Conservation (phyloP, 2,329 filamentous ascomycete genomes). For the Alternaria alternata region DNA sequence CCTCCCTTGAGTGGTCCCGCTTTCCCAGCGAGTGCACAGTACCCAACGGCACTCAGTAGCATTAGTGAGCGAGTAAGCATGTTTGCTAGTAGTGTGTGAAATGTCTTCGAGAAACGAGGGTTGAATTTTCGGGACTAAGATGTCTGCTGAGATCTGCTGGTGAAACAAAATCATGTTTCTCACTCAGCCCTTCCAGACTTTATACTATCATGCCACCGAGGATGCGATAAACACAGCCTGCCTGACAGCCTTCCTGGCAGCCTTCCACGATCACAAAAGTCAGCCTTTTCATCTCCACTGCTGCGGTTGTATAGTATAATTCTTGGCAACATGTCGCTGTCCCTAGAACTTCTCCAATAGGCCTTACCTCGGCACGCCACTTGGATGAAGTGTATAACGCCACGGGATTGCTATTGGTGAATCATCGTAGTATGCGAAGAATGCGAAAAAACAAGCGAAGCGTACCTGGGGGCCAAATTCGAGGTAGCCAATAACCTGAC, state of each 20-base stretch:
- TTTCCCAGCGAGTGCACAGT: background rate
- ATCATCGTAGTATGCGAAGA: background rate
- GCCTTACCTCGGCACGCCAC: background rate
- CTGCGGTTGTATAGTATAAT: background rate
- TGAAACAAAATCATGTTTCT: background rate
- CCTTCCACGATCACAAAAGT: background rate
- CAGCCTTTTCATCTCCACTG: constrained; percentile 2
- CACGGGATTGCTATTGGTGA: background rate
- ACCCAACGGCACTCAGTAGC: background rate
- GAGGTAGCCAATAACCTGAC: background rate
- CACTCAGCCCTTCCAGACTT: background rate
- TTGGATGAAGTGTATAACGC: background rate
- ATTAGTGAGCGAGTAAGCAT: background rate
- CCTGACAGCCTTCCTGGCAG: background rate
- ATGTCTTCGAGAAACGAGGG: background rate
- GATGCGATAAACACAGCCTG: background rate
- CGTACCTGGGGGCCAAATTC: constrained; percentile 2
- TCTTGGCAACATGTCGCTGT: background rate
- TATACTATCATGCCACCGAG: background rate
- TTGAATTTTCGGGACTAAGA: background rate
- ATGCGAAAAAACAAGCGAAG: constrained; percentile 3
- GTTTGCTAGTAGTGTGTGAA: background rate
- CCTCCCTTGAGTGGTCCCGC: background rate
- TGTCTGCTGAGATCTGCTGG: background rate
- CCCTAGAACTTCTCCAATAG: background rate